Percentiles rank a stretch among this genome's conserved stretches.
Conservation (phyloP, 257 asterid species). For the Salvia rosmarinus region DNA sequence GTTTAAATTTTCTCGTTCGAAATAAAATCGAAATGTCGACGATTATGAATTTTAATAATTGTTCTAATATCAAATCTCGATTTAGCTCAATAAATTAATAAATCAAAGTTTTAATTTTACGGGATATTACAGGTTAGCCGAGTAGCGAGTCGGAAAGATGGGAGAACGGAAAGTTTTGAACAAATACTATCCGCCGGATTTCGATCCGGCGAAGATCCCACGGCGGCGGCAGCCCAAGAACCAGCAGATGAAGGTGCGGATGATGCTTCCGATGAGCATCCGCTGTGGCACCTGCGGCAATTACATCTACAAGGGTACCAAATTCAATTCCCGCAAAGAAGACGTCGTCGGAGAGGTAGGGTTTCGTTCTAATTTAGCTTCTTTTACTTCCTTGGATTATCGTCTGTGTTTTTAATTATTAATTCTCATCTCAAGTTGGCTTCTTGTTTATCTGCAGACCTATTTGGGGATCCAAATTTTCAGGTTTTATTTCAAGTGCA, state of each 20-base stretch:
- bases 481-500: slow-evolving; percentile 87
- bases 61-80: no score
- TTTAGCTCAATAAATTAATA: no score
- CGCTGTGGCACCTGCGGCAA: slow-evolving; percentile 81
- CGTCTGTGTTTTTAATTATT: not conserved
- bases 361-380: not conserved
- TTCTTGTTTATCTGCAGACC: slow-evolving; percentile 55
- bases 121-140: no score
- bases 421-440: slow-evolving; percentile 24
- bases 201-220: slow-evolving; percentile 88
- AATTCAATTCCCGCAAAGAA: slow-evolving; percentile 89
- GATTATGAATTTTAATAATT: no score
- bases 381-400: slow-evolving; percentile 1
- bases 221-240: slow-evolving; percentile 79
- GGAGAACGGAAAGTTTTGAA: slow-evolving; percentile 89
- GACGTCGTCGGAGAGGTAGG: slow-evolving; percentile 78
- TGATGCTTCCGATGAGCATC: slow-evolving; percentile 96
- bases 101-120: no score
- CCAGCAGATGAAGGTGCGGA: slow-evolving; percentile 80
- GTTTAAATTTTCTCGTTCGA: no score
- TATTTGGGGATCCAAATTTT: slow-evolving; percentile 86
- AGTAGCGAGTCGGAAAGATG: slow-evolving; percentile 48
- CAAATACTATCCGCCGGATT: slow-evolving; percentile 94
- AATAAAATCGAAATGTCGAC: no score
- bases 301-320: slow-evolving; percentile 81